Percentiles rank a stretch among this genome's conserved stretches.
phyloP scores from a whole-genome alignment of 257 asterid species.

The Nicotiana obtusifolia region DNA sequence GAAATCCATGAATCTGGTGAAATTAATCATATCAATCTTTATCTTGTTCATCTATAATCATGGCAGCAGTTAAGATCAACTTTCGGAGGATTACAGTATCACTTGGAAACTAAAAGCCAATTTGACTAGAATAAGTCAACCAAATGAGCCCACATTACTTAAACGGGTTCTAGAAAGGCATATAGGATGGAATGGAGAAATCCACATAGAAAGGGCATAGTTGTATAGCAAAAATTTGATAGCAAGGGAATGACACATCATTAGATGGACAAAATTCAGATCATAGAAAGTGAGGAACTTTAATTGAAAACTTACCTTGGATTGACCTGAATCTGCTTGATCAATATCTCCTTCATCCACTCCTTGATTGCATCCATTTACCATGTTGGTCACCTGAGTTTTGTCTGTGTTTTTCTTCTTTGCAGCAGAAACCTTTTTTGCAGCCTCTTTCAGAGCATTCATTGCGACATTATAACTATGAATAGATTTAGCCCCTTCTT shows the following conservation, averaged over 20 bases:
- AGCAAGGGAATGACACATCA: neutral
- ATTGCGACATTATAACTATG: conserved; percentile 64
- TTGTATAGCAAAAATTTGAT: neutral
- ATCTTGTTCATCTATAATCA: no score
- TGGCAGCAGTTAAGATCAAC: no score
- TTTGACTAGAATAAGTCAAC: neutral
- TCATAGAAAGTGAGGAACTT: conserved; percentile 5
- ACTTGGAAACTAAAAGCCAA: neutral
- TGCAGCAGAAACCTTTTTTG: conserved; percentile 47
- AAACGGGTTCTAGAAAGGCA: no score
- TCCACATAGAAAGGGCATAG: neutral
- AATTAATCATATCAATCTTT: no score
- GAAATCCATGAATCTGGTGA: no score
- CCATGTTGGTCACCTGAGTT: conserved; percentile 25
- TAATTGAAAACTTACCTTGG: conserved; percentile 48
- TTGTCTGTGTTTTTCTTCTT: conserved; percentile 42
- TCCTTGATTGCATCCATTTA: conserved; percentile 42
- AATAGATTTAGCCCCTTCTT: conserved; percentile 87
- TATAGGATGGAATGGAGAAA: no score
- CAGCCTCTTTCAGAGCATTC: conserved; percentile 72
- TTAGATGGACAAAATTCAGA: neutral
- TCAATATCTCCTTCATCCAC: conserved; percentile 23
- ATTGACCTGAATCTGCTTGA: conserved; percentile 43
- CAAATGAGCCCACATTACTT: no score
- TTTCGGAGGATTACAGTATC: neutral